Evolutionary conservation across 345 rosid genomes (phyloP).

Genomic region (Conringia planisiliqua): DNA sequence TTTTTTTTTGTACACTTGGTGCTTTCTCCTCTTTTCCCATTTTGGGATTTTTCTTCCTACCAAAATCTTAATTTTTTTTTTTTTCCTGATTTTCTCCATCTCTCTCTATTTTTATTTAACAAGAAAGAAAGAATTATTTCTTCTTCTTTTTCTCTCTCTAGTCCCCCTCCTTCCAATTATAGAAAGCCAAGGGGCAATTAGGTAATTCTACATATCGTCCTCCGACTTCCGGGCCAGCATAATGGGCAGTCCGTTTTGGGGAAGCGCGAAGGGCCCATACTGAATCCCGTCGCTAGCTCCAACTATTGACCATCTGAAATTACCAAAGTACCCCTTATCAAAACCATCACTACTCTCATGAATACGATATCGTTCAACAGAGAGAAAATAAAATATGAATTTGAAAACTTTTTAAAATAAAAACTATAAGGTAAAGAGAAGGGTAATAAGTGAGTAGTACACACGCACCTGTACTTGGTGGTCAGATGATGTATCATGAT

Average conservation of each 20-base stretch:
- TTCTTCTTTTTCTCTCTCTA: background rate
- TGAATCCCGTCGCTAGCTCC: constrained; percentile 61
- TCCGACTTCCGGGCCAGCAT: constrained; percentile 40
- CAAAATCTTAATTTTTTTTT: constrained; percentile 2
- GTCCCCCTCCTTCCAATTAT: background rate
- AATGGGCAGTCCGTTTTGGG: constrained; percentile 80
- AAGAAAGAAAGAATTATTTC: background rate
- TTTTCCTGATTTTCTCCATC: background rate
- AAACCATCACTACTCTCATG: constrained; percentile 6
- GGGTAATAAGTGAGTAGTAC: constrained; percentile 11
- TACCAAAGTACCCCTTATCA: background rate
- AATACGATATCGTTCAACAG: background rate
- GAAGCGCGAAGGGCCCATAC: constrained; percentile 86
- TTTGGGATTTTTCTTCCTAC: background rate
- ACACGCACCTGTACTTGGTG: constrained; percentile 78
- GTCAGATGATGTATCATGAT: constrained; percentile 86
- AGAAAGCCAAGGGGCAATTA: background rate
- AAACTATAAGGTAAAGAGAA: background rate
- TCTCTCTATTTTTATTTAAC: background rate
- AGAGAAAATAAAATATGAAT: background rate
- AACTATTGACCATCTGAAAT: constrained; percentile 55
- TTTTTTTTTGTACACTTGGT: constrained; percentile 22
- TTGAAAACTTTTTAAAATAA: background rate
- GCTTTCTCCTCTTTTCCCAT: constrained; percentile 14
- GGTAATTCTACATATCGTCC: background rate